A percentile compares a stretch with the other conserved stretches of the same genome.
phyloP scores from a whole-genome alignment of 805 yeast genomes.

The Wickerhamomyces bovis region DNA sequence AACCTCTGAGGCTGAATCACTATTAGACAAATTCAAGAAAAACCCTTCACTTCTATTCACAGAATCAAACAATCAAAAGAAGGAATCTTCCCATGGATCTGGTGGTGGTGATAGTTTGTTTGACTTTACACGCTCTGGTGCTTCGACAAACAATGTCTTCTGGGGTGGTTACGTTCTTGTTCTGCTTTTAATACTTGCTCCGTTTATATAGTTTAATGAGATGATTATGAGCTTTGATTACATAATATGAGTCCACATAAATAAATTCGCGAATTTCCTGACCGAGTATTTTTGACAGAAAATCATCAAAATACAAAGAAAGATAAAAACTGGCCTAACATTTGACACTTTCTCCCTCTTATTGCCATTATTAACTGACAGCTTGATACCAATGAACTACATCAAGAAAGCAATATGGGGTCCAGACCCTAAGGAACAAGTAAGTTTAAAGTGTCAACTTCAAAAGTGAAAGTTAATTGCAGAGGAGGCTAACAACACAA shows the following conservation, averaged over 20 bases:
- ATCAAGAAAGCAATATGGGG: constrained; percentile 90
- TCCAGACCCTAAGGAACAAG: constrained; percentile 91
- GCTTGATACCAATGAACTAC: constrained; percentile 54
- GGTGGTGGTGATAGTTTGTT: constrained; percentile 1
- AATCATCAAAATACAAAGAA: background rate
- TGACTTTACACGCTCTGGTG: constrained; percentile 7
- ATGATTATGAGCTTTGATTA: too few relatives aligned
- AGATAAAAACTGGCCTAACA: background rate
- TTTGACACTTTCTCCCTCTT: background rate
- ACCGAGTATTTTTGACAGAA: background rate
- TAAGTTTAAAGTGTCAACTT: constrained; percentile 24
- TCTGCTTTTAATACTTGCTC: background rate
- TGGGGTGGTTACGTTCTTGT: background rate
- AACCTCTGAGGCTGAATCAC: background rate
- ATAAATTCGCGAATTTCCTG: background rate
- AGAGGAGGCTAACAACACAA: background rate
- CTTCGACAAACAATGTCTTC: background rate
- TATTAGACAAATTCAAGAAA: constrained; percentile 5
- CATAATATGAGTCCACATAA: too few relatives aligned
- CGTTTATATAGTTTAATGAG: too few relatives aligned
- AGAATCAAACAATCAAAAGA: background rate
- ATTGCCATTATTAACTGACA: background rate
- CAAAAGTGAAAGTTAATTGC: background rate
- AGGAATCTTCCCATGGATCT: background rate
- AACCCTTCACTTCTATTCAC: constrained; percentile 6